These are phyloP conservation scores for Mycena rebaudengoi DNA, from an alignment of 768 basidiomycete genomes.

Conservation along the genomic window DNA sequence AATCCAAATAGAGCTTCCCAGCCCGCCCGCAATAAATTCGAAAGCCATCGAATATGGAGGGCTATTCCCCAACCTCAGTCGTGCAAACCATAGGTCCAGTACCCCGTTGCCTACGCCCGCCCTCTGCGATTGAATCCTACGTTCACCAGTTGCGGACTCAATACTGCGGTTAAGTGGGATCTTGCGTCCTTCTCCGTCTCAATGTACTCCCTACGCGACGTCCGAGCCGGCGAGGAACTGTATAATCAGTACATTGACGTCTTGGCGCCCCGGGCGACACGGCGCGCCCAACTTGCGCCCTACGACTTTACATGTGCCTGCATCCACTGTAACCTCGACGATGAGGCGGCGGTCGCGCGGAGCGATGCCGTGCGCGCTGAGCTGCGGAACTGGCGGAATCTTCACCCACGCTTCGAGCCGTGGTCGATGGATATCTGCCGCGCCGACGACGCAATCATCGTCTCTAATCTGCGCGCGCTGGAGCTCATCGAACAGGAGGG, in stretches of 20 bases:
- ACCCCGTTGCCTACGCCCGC: neutral
- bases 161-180: conserved; percentile 54
- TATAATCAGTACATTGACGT: conserved; percentile 55
- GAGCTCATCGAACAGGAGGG: conserved; percentile 51
- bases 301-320: conserved; percentile 55
- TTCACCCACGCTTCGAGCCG: conserved; percentile 47
- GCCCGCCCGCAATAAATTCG: conserved; percentile 32
- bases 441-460: conserved; percentile 48
- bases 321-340: conserved; percentile 42
- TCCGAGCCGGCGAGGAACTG: conserved; percentile 52
- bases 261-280: conserved; percentile 42
- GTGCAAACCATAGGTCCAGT: conserved; percentile 53
- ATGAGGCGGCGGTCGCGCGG: conserved; percentile 24
- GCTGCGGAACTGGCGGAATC: conserved; percentile 45
- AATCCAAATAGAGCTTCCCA: conserved; percentile 42
- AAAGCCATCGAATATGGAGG: conserved; percentile 46
- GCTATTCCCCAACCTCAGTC: conserved; percentile 50
- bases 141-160: conserved; percentile 50
- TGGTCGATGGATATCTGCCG: conserved; percentile 53
- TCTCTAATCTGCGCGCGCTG: conserved; percentile 48
- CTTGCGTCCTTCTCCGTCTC: conserved; percentile 45
- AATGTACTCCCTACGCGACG: conserved; percentile 50
- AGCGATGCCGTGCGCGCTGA: conserved; percentile 44
- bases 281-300: conserved; percentile 43
- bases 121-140: neutral